Percentiles rank a stretch among this genome's conserved stretches.
phyloP scores from a whole-genome alignment of 805 yeast genomes.

The Spathaspora girioi region DNA sequence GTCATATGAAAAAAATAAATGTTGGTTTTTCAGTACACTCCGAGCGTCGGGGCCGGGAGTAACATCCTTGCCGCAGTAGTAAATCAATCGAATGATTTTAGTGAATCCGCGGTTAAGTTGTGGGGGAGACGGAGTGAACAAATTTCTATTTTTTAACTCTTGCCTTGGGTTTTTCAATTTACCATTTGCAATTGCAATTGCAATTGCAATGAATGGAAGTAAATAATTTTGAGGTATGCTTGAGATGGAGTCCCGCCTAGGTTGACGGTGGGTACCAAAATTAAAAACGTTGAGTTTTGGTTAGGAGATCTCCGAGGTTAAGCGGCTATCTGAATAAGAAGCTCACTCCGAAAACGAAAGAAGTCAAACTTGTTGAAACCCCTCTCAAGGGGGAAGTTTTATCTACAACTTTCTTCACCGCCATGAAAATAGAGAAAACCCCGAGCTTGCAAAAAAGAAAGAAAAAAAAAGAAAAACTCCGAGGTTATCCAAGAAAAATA shows the following conservation, averaged over 20 bases:
- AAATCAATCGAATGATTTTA: neutral
- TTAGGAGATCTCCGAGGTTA: no score
- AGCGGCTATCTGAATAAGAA: no score
- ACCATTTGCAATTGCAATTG: no score
- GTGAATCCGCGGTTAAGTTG: neutral
- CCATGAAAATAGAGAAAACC: neutral
- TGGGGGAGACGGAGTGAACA: neutral
- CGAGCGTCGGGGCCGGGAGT: conserved; percentile 4
- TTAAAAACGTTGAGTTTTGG: no score
- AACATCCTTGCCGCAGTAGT: conserved; percentile 3
- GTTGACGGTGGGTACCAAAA: no score
- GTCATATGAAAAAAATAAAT: conserved; percentile 1
- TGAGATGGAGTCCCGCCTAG: no score
- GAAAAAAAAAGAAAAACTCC: neutral
- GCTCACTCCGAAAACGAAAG: no score
- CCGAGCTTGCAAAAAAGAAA: neutral
- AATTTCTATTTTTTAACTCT: neutral
- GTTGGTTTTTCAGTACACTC: neutral
- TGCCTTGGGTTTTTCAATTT: neutral
- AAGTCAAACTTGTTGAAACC: neutral
- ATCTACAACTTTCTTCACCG: neutral
- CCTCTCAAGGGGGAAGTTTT: neutral
- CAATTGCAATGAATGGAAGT: no score
- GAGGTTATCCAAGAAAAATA: neutral
- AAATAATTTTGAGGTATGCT: no score